phyloP scores from a whole-genome alignment of 306 rosid genomes.

The Malus sylvestris region DNA sequence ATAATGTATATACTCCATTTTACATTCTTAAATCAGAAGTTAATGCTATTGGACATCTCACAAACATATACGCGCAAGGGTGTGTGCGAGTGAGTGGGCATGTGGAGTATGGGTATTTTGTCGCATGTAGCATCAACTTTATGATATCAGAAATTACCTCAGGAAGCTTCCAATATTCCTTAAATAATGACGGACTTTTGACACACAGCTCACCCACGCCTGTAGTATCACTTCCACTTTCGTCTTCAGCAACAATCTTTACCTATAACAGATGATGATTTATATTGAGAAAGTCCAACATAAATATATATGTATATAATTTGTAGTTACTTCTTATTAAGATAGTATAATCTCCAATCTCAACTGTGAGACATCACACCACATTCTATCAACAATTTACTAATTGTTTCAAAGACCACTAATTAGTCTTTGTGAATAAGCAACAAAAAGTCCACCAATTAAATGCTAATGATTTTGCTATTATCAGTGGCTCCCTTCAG shows the following conservation, averaged over 20 bases:
- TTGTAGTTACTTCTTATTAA: background rate
- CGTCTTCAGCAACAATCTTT: constrained; percentile 52
- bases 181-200: constrained; percentile 74
- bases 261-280: constrained; percentile 37
- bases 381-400: background rate
- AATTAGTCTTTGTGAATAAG: background rate
- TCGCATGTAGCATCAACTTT: background rate
- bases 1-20: background rate
- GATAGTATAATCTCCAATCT: background rate
- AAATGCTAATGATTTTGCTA: background rate
- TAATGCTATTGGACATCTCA: background rate
- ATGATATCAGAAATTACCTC: constrained; percentile 43
- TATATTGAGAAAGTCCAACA: background rate
- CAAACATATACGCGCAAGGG: background rate
- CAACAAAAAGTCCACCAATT: background rate
- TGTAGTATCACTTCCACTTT: constrained; percentile 14
- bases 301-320: background rate
- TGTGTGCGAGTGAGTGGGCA: background rate
- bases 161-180: constrained; percentile 86
- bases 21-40: background rate
- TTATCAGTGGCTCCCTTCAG: background rate
- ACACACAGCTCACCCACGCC: constrained; percentile 75
- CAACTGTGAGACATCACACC: background rate
- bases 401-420: background rate
- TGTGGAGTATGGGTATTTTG: background rate